These are phyloP conservation scores for Penicillium silybi DNA, from an alignment of 495 filamentous ascomycete genomes.

Conservation along the genomic window DNA sequence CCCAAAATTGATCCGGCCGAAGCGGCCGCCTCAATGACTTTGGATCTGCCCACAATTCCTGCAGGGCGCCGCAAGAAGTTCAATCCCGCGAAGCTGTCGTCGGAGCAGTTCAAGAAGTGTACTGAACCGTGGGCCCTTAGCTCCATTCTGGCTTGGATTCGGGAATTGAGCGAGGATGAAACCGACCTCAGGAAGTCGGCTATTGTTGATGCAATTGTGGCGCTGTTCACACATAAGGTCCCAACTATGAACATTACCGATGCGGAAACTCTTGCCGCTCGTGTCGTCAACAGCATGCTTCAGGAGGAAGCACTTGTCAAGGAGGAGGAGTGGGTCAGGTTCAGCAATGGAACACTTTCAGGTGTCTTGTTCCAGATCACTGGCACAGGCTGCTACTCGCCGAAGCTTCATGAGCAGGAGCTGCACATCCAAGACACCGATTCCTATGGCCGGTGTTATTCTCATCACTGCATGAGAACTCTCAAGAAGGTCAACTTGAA, in stretches of 20 bases:
- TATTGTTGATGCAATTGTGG: constrained; percentile 81
- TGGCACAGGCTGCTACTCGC: constrained; percentile 86
- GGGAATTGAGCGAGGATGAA: constrained; percentile 80
- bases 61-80: constrained; percentile 72
- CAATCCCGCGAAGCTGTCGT: constrained; percentile 79
- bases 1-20: constrained; percentile 36
- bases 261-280: constrained; percentile 79
- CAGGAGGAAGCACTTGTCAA: constrained; percentile 71
- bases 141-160: constrained; percentile 80
- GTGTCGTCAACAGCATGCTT: constrained; percentile 79
- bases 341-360: constrained; percentile 67
- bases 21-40: constrained; percentile 49
- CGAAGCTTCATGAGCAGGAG: constrained; percentile 72
- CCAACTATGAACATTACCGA: constrained; percentile 99
- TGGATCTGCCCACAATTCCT: constrained; percentile 70
- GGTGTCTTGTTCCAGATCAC: constrained; percentile 94
- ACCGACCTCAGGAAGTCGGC: constrained; percentile 76
- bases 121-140: constrained; percentile 90
- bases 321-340: constrained; percentile 98
- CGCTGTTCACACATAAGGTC: constrained; percentile 91
- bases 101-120: constrained; percentile 81
- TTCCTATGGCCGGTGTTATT: constrained; percentile 75
- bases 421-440: constrained; percentile 71
- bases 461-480: constrained; percentile 89
- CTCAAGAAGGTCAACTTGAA: constrained; percentile 88